These are phyloP conservation scores for Pseudogymnoascus sp. DNA, from an alignment of 2,329 filamentous ascomycete genomes.

Conservation along the genomic window DNA sequence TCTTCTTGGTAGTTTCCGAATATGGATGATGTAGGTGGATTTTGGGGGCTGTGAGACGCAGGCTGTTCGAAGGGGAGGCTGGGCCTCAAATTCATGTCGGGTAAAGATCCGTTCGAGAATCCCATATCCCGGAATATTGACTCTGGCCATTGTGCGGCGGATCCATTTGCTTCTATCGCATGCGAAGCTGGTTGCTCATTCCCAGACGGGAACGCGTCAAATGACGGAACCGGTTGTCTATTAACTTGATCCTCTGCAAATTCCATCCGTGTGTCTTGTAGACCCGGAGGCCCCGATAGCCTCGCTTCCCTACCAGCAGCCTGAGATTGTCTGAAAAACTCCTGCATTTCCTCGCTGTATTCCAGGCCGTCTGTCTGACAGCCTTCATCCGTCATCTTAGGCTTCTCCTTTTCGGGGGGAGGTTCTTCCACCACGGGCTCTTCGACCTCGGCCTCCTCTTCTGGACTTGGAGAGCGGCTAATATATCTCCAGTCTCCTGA, in stretches of 20 bases:
- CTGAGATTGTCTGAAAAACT: slow-evolving; percentile 21
- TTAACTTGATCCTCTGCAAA: neutral
- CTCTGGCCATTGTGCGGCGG: neutral
- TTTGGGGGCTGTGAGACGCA: neutral
- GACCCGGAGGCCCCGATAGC: slow-evolving; percentile 17
- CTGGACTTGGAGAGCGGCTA: slow-evolving; percentile 64
- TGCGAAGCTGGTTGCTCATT: neutral
- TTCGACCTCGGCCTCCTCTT: slow-evolving; percentile 28
- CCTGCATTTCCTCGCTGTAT: slow-evolving; percentile 10
- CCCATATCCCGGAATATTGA: slow-evolving; percentile 7
- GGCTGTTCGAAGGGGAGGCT: neutral
- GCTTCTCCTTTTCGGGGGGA: slow-evolving; percentile 12
- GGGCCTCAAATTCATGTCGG: neutral
- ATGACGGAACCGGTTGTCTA: neutral
- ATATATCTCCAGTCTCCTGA: slow-evolving; percentile 68
- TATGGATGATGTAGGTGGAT: neutral
- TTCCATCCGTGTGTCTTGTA: neutral
- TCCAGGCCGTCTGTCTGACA: slow-evolving; percentile 35
- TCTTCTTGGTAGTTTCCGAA: neutral
- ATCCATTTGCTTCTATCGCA: neutral
- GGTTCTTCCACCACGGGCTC: slow-evolving; percentile 8
- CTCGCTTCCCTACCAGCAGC: slow-evolving; percentile 10
- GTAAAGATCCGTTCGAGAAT: neutral
- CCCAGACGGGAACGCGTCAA: neutral
- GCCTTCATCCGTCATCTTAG: slow-evolving; percentile 33